Conservation (phyloP, 129 eudicot genomes). For the Flaveria ramosissima region DNA sequence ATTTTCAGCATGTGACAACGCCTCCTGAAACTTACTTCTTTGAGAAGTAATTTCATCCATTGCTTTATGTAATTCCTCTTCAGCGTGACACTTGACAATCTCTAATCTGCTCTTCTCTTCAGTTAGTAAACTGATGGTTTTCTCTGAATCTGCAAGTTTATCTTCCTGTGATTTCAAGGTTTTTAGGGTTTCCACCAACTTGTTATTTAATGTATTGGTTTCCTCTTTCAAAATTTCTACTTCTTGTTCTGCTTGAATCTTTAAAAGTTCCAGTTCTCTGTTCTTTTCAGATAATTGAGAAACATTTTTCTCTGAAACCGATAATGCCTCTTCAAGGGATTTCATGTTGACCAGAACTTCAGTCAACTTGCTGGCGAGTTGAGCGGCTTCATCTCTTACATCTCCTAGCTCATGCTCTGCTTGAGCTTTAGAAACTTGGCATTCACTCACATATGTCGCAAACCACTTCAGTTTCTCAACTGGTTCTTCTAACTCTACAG, state of each 20-base stretch:
- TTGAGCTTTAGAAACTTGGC: slow-evolving; percentile 49
- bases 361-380: slow-evolving; percentile 47
- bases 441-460: slow-evolving; percentile 53
- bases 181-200: slow-evolving; percentile 45
- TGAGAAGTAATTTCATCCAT: slow-evolving; percentile 25
- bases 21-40: slow-evolving; percentile 47
- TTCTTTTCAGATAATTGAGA: slow-evolving; percentile 59
- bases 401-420: slow-evolving; percentile 60
- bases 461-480: slow-evolving; percentile 75
- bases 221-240: slow-evolving; percentile 50
- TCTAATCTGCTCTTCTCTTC: slow-evolving; percentile 65
- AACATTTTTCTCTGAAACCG: slow-evolving; percentile 44
- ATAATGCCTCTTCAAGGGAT: slow-evolving; percentile 63
- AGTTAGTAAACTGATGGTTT: slow-evolving; percentile 41
- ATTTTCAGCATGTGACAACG: slow-evolving; percentile 61
- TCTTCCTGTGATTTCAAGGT: slow-evolving; percentile 53
- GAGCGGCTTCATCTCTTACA: slow-evolving; percentile 45
- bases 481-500: slow-evolving; percentile 62
- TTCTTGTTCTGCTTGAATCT: slow-evolving; percentile 55
- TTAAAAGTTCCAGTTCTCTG: slow-evolving; percentile 56
- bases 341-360: slow-evolving; percentile 45
- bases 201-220: slow-evolving; percentile 38
- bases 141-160: slow-evolving; percentile 54
- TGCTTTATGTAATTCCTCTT: slow-evolving; percentile 46
- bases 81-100: slow-evolving; percentile 43